Base-by-base conservation (phyloP, 192 early-diverging fungal genomes). In the Paraglomus brasilianum region DNA sequence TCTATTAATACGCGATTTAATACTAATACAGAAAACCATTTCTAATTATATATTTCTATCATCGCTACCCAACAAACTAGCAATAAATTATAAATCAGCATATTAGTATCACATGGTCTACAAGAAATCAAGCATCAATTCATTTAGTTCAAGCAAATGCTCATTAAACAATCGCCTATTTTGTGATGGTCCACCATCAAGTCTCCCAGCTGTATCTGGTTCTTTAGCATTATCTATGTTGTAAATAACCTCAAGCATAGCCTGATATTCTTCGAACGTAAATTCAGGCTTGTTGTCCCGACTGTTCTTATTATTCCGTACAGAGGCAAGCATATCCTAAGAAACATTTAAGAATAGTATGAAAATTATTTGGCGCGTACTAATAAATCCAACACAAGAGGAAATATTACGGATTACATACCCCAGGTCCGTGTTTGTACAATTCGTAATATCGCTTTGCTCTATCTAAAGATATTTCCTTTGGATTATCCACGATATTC, bases 231-330 rank as follows among this genome's bases (percentile, higher is more conserved):
- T 14, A 39, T 72, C 70, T 44, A 78, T 72, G 55, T 80, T 78
- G 72, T 83, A 89, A 43, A 92, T 85, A 60, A 92, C 75, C 63
- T 86, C 86, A 30, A 96, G 53, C 61, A 94, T 77, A n/a, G 82
- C 78, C 36, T 83, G 82, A 78, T 93, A 94, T 70, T 93, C 88
- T 53, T 96, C 92, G 78, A 91, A 89, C 15, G 88, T 82, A 74
- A 92, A 94, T 39, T 72, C 17, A 1, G 80, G 62, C 36, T 84
- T 77, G 30, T 81, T 80, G 38, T 88, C 80, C 15, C 82, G 80
- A 43, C 91, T 85, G 47, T 82, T 80, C 30, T n/a, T 14, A 50
- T 47, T 56, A 43, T 21, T 48, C 24, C 55, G 15, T 45, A 22
- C 30, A 73, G 10, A 42, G 2, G 40, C 41, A 53, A 70, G 60